Evolutionary conservation across 2,329 filamentous ascomycete species (phyloP), one percentile per base, ranked within the genome.

Genomic region (Microdochium bolleyi): DNA sequence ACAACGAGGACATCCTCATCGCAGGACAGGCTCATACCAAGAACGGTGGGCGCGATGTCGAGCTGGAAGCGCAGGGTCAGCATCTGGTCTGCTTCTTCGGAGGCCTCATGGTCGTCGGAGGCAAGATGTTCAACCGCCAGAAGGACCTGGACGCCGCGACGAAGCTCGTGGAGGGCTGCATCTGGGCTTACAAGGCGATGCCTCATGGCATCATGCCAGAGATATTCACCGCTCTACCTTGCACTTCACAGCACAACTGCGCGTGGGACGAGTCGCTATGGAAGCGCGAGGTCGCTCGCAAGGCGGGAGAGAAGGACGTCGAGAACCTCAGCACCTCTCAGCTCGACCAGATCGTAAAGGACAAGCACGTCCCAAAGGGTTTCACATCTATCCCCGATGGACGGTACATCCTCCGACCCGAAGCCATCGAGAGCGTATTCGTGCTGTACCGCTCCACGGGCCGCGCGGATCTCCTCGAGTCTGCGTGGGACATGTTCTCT

Each of bases 21-120:
- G 75, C 83, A 0, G 84, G 84, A n/a, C 75, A 76, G 24, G 70
- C 73, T 8, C 71, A 58, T 24, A 64, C 69, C 0, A n/a, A 61
- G 34, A 41, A 53, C 51, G 62, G 57, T 19, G 62, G 60, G 21
- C 41, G 41, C 21, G 60, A 64, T 5, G 54, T 61, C 0, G 55
- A 55, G 3, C 51, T 67, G 16, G 61, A 64, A 13, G 62, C 71
- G 3, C 67, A 71, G 51, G 56, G 57, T 0, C 80, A 85, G 54
- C 87, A 90, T 62, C 71, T 89, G 2, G 77, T 79, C 2, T 91
- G 87, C 66, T 91, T 88, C 62, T 73, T 80, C 2, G 87, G 87
- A 7, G 87, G 85, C 10, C 84, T 87, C 73, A 84, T 88, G 48
- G 86, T 75, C 1, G 75, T 91, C 34, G 84, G 80, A 1, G 82